phyloP scores from a whole-genome alignment of 106 monocot species.

The Allium cepa region DNA sequence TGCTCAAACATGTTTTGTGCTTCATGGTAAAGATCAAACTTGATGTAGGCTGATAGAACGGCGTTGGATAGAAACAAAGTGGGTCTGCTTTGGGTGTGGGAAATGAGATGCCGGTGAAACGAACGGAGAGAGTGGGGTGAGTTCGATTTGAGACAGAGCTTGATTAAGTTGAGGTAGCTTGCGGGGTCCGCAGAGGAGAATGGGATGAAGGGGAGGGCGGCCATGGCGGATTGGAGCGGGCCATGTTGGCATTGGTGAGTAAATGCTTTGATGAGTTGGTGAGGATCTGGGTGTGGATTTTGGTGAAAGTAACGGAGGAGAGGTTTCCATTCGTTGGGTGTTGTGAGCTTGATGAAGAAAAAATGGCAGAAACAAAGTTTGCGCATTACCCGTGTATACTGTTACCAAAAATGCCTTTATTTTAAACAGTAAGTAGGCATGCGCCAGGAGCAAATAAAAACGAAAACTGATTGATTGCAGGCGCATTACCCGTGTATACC shows the following conservation, averaged over 20 bases:
- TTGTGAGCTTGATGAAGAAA: neutral
- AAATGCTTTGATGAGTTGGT: constrained; percentile 23
- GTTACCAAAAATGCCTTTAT: too few relatives aligned
- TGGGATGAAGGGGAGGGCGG: constrained; percentile 21
- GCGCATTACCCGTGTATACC: too few relatives aligned
- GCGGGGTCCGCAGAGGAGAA: constrained; percentile 33
- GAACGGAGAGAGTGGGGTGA: constrained; percentile 23
- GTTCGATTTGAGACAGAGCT: constrained; percentile 26
- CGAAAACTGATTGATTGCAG: too few relatives aligned
- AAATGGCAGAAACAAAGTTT: neutral
- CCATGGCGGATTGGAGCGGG: constrained; percentile 44
- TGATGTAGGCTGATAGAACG: constrained; percentile 43
- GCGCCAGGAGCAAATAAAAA: too few relatives aligned
- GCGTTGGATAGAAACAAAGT: constrained; percentile 49
- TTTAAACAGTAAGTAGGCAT: too few relatives aligned
- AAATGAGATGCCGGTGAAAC: constrained; percentile 47
- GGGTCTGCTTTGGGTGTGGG: constrained; percentile 9
- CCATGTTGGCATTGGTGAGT: constrained; percentile 28
- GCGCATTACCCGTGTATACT: too few relatives aligned
- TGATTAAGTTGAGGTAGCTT: constrained; percentile 48
- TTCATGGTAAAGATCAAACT: constrained; percentile 39
- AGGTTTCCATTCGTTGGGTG: neutral
- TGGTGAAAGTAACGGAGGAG: neutral
- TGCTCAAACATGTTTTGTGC: constrained; percentile 48
- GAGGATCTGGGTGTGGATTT: neutral